Percentiles rank a stretch among this genome's conserved stretches.
phyloP scores from a whole-genome alignment of 1,284 basidiomycete genomes.

The Rhodotorula sp. region DNA sequence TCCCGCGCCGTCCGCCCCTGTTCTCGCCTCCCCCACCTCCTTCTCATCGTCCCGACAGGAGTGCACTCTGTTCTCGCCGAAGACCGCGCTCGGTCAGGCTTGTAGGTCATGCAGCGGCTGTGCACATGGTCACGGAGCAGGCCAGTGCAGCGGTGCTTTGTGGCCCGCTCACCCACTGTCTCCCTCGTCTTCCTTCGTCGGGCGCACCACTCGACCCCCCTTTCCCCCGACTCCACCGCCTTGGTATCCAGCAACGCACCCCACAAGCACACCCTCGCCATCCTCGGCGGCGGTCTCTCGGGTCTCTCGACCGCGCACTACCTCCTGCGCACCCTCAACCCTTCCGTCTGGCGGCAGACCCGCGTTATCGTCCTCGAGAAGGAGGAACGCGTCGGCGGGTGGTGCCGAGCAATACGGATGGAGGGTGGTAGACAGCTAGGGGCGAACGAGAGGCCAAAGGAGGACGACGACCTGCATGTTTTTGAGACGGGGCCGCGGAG shows the following conservation, averaged over 20 bases:
- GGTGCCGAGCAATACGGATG: slow-evolving; percentile 68
- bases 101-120: too few species aligned
- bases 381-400: slow-evolving; percentile 71
- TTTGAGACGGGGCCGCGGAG: slow-evolving; percentile 83
- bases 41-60: too few species aligned
- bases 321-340: slow-evolving; percentile 67
- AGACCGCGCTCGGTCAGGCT: too few species aligned
- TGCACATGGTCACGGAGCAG: too few species aligned
- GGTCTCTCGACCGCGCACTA: slow-evolving; percentile 80
- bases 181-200: not conserved
- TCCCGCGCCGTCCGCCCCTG: too few species aligned
- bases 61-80: too few species aligned
- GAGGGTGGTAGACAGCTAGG: slow-evolving; percentile 57
- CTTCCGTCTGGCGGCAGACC: slow-evolving; percentile 44
- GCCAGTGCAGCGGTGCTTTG: too few species aligned
- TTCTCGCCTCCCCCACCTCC: too few species aligned
- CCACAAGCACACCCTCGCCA: slow-evolving; percentile 55
- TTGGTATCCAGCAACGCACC: not conserved
- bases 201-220: not conserved
- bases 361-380: slow-evolving; percentile 71
- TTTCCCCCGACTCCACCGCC: not conserved
- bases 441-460: slow-evolving; percentile 58
- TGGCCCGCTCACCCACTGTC: too few species aligned
- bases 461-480: slow-evolving; percentile 56
- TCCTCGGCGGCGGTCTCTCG: slow-evolving; percentile 79